Evolutionary conservation across 352 stramenopile species (phyloP).

Genomic region (Globisporangium orthogonon): DNA sequence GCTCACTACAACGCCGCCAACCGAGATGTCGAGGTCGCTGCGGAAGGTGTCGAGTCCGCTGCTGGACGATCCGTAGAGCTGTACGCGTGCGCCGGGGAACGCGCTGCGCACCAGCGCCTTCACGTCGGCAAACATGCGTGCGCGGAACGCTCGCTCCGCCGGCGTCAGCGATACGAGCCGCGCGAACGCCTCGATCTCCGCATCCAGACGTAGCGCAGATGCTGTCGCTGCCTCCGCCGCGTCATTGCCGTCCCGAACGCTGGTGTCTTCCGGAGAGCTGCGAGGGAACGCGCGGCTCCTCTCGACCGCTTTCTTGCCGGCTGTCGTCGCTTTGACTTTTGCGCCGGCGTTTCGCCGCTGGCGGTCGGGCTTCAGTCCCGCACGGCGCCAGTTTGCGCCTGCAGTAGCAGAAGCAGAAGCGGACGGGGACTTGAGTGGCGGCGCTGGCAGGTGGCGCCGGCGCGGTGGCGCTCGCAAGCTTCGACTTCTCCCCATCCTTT

Average conservation of each 20-base stretch:
- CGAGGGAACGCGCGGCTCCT: slow-evolving; percentile 1
- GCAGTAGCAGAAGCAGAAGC: not conserved
- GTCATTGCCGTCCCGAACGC: not conserved
- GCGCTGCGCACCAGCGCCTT: slow-evolving; percentile 26
- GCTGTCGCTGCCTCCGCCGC: not conserved
- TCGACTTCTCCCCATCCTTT: not conserved
- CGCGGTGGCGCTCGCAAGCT: not conserved
- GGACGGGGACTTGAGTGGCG: not conserved
- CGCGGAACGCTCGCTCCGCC: slow-evolving; percentile 32
- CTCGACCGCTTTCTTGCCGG: slow-evolving; percentile 8
- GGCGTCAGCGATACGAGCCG: slow-evolving; percentile 35
- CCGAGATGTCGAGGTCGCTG: slow-evolving; percentile 68
- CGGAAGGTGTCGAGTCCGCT: slow-evolving; percentile 68
- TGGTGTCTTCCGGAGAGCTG: not conserved
- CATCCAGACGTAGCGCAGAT: slow-evolving; percentile 17
- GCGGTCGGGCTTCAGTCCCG: not conserved
- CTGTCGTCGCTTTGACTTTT: slow-evolving; percentile 1
- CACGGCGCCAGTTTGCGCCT: not conserved
- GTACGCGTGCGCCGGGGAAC: slow-evolving; percentile 38
- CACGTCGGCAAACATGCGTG: slow-evolving; percentile 37
- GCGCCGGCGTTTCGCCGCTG: not conserved
- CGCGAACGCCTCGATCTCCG: slow-evolving; percentile 39
- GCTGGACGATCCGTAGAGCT: slow-evolving; percentile 68
- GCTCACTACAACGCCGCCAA: slow-evolving; percentile 39
- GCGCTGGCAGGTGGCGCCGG: no score